Evolutionary conservation across 768 basidiomycete genomes (phyloP).

Genomic region (Termitomyces sp.): DNA sequence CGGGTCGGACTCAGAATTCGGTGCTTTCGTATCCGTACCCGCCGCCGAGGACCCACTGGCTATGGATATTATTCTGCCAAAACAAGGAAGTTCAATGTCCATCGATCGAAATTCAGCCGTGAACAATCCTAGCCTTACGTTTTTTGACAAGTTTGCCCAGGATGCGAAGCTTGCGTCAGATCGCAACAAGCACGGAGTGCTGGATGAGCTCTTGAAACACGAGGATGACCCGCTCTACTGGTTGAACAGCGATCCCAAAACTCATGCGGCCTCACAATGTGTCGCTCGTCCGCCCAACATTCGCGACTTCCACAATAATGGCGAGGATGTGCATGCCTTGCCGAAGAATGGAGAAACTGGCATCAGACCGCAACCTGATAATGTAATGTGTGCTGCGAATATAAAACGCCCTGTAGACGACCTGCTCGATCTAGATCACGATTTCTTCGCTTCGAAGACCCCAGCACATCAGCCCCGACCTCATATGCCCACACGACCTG

Average conservation of each 20-base stretch:
- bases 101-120: neutral
- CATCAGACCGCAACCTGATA: neutral
- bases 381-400: neutral
- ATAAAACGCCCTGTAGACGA: conserved; percentile 11
- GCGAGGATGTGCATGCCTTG: neutral
- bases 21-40: conserved; percentile 8
- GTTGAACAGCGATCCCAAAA: conserved; percentile 24
- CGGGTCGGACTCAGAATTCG: conserved; percentile 9
- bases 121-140: conserved; percentile 32
- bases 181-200: conserved; percentile 42
- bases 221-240: conserved; percentile 72
- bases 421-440: conserved; percentile 28
- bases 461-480: conserved; percentile 3
- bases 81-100: neutral
- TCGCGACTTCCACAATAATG: neutral
- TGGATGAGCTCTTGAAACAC: conserved; percentile 60
- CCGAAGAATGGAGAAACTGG: neutral
- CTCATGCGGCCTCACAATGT: neutral
- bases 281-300: neutral
- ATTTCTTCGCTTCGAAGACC: conserved; percentile 22
- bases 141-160: conserved; percentile 58
- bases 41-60: conserved; percentile 4
- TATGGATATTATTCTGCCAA: neutral
- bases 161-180: conserved; percentile 51
- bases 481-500: conserved; percentile 6